A percentile compares a stretch with the other conserved stretches of the same genome.
Conservation (phyloP, 441 rosid genomes). For the Corymbia citriodora region DNA sequence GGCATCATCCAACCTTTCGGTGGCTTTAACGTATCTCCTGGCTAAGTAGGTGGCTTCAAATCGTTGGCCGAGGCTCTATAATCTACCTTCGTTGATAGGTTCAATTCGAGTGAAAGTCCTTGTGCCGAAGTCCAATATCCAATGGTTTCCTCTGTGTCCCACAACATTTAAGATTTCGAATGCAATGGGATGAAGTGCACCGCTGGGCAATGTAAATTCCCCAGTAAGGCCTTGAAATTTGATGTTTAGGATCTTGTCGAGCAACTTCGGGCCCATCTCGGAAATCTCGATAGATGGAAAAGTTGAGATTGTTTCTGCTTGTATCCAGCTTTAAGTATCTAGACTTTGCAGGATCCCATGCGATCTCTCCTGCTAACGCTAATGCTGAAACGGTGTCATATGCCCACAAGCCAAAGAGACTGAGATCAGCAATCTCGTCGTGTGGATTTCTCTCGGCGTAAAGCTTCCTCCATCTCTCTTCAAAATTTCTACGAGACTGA, state of each 20-base stretch:
- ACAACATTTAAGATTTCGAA: not conserved
- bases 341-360: not conserved
- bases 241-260: not conserved
- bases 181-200: not conserved
- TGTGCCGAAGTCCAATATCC: not conserved
- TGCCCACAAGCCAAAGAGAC: not conserved
- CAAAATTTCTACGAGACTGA: not conserved
- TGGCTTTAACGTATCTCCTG: not conserved
- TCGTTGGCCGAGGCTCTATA: fast-evolving
- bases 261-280: not conserved
- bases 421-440: not conserved
- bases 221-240: not conserved
- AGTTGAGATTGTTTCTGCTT: not conserved
- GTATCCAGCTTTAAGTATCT: not conserved
- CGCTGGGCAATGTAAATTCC: fast-evolving
- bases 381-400: not conserved
- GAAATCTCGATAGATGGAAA: not conserved
- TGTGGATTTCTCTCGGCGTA: not conserved
- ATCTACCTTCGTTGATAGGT: not conserved
- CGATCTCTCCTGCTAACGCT: not conserved
- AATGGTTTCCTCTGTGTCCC: not conserved
- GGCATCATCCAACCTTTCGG: not conserved
- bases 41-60: not conserved
- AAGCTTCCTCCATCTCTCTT: not conserved
- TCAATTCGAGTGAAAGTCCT: not conserved